A percentile compares a stretch with the other conserved stretches of the same genome.
These are phyloP conservation scores for Myxozyma neglecta DNA, from an alignment of 805 yeast species.

Conservation along the genomic window DNA sequence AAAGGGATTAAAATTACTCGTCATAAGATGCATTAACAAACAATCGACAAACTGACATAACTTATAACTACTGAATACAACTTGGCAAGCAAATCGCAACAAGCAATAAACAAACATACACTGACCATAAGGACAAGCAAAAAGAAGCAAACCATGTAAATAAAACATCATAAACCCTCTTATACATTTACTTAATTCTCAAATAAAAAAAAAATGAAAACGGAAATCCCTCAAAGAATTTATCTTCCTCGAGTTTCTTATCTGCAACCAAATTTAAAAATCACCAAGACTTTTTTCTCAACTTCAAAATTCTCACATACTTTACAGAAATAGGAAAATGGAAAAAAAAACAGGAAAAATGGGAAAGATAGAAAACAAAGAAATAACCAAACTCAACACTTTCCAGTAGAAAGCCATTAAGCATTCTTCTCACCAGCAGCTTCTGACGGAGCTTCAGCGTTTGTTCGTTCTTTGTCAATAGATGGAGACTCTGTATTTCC, in stretches of 20 bases:
- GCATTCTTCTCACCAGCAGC: background rate
- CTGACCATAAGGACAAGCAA: too few species aligned
- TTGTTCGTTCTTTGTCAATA: too few species aligned
- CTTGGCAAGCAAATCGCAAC: background rate
- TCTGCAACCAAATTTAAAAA: background rate
- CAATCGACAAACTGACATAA: background rate
- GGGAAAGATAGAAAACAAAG: too few species aligned
- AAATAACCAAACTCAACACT: too few species aligned
- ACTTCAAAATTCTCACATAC: too few species aligned
- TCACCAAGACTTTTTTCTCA: too few species aligned
- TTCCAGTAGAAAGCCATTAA: background rate
- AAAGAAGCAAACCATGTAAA: background rate
- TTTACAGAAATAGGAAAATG: too few species aligned
- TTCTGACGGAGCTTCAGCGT: background rate
- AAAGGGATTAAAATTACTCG: too few species aligned
- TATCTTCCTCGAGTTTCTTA: background rate
- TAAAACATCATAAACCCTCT: background rate
- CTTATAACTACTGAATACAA: too few species aligned
- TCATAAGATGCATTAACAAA: too few species aligned
- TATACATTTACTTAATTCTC: background rate
- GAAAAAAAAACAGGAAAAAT: too few species aligned
- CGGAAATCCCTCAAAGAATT: background rate
- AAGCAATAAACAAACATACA: too few species aligned
- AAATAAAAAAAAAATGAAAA: background rate
- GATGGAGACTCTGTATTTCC: background rate